phyloP scores from a whole-genome alignment of 176 grass and related monocot genomes.

The Aegilops tauschii region DNA sequence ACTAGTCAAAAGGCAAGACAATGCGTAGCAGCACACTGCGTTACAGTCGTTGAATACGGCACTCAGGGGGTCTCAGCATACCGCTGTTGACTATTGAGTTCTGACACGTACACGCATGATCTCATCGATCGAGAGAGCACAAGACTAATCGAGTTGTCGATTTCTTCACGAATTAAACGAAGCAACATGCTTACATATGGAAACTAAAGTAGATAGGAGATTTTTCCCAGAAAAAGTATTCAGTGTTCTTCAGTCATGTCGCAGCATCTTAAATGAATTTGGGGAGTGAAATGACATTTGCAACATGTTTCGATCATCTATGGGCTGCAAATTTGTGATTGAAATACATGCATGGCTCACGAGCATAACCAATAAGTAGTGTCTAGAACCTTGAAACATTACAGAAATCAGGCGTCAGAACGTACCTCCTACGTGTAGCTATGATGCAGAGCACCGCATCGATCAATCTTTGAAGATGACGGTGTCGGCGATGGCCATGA shows the following conservation, averaged over 20 bases:
- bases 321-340: not conserved
- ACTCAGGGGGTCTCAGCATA: not conserved
- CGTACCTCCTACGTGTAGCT: conserved; percentile 10
- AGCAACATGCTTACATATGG: not conserved
- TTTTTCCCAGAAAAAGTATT: not conserved
- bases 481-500: conserved; percentile 61
- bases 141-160: not conserved
- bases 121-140: not conserved
- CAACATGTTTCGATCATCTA: not conserved
- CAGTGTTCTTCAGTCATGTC: not conserved
- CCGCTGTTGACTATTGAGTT: conserved; percentile 2
- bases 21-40: not conserved
- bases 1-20: conserved; percentile 11
- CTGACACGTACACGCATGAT: not conserved
- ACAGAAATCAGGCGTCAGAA: not conserved
- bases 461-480: conserved; percentile 70
- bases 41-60: not conserved
- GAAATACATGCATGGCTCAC: not conserved
- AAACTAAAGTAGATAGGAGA: not conserved
- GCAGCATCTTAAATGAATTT: not conserved
- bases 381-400: not conserved
- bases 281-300: not conserved
- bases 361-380: not conserved
- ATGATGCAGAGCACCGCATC: not conserved
- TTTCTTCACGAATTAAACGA: not conserved